Base-by-base conservation (phyloP, 495 filamentous ascomycete genomes). In the Trichoderma orchidacearum region DNA sequence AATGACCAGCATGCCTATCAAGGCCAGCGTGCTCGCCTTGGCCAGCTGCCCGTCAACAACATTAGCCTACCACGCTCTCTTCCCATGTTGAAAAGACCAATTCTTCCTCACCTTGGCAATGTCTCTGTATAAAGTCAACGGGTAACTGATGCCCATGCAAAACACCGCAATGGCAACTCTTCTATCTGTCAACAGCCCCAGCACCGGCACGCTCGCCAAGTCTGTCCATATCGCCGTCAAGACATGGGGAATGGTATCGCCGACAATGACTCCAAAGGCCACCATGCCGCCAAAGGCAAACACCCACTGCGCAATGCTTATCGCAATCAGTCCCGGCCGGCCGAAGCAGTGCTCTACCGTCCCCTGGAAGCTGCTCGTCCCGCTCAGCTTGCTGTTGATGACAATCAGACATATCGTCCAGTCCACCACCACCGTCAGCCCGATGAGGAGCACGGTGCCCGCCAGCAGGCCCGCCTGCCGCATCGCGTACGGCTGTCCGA, bases 201-300 rank as follows among this genome's bases (percentile, higher is more conserved):
- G 71, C 17, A 96, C 85, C 3, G 86, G 78, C 67, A 84, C 80
- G n/a, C 83, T 72, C 32, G 72, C 67, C 30, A 97, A 67, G 6
- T 79, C 80, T 1, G 94, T 93, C 69, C 91, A 95, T 9, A 95
- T 63, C 11, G 90, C 89, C 17, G 73, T 71, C 61, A 96, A 64
- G 30, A 98, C 93, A 68, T 89, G 88, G 0, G 93, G 93, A 62
- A 98, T 96, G 1, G 87, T 87, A 67, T 98, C 93, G 23, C 93
- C 93, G 25, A 98, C 85, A 67, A 98, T 96, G 56, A 98, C 88
- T 56, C 91, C 93, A 71, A 96, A 98, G 21, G 94, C 94, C 36
- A 97, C 80, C 94, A 97, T 97, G 52, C 94, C 93, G 41, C 93
- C 94, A 69, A 96, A 98, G 50, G 94, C 93, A 77, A 98, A 98